A percentile compares a stretch with the other conserved stretches of the same genome.
These are phyloP conservation scores for Lantana camara DNA, from an alignment of 257 asterid species.

Conservation along the genomic window DNA sequence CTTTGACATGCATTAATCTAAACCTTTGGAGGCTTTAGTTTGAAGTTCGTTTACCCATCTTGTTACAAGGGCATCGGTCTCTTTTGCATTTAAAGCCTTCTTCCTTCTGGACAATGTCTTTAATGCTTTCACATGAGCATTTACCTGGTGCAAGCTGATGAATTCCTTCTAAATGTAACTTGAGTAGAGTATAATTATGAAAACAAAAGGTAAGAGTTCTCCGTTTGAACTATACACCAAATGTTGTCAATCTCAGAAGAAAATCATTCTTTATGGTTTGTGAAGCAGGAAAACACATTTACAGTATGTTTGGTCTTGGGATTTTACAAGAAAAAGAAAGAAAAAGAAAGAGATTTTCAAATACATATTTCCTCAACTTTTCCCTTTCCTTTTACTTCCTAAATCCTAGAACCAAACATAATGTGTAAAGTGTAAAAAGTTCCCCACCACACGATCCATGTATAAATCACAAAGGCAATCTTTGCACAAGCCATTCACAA, in stretches of 20 bases:
- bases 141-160: constrained; percentile 59
- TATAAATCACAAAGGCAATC: background rate
- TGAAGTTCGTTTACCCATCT: constrained; percentile 77
- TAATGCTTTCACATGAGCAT: constrained; percentile 92
- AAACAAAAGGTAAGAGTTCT: background rate
- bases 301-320: too few relatives aligned
- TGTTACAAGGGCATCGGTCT: constrained; percentile 65
- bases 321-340: too few relatives aligned
- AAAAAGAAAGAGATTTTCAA: too few relatives aligned
- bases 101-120: constrained; percentile 76
- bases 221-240: background rate
- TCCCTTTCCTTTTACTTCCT: too few relatives aligned
- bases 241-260: background rate
- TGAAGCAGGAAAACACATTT: constrained; percentile 4
- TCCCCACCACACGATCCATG: too few relatives aligned
- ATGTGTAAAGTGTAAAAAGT: too few relatives aligned
- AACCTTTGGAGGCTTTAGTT: constrained; percentile 54
- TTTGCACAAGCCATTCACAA: background rate
- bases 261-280: background rate
- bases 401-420: too few relatives aligned
- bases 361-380: too few relatives aligned
- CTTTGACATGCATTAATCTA: constrained; percentile 61
- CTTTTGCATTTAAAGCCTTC: constrained; percentile 61
- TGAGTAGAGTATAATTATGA: background rate
- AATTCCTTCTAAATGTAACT: background rate